Percentiles rank a stretch among this genome's conserved stretches.
Conservation (phyloP, 805 yeast species). For the Wilhelminamyces savonicus region DNA sequence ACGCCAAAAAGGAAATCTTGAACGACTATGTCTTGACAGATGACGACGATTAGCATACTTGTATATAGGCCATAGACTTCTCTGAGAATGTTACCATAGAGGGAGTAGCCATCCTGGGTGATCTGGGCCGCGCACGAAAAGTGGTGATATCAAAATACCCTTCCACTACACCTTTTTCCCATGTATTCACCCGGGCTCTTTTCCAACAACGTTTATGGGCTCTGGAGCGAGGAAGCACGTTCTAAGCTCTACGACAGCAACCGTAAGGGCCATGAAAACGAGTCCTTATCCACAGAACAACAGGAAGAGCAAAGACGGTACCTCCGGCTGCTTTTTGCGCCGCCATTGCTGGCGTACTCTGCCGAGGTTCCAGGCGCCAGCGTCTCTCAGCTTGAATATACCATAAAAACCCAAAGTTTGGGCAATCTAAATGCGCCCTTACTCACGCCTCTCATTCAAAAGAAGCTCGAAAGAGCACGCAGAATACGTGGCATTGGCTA, state of each 20-base stretch:
- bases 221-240: conserved; percentile 27
- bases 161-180: no score
- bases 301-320: conserved; percentile 13
- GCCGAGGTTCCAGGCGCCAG: conserved; percentile 31
- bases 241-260: conserved; percentile 1
- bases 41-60: conserved; percentile 20
- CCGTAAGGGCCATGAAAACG: conserved; percentile 1
- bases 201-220: conserved; percentile 38
- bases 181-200: conserved; percentile 47
- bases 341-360: conserved; percentile 51
- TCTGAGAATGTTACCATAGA: no score
- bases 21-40: conserved; percentile 45
- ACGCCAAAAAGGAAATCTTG: conserved; percentile 30
- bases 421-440: conserved; percentile 7
- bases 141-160: no score
- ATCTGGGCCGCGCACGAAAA: no score
- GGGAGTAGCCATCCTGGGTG: no score
- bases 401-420: conserved; percentile 11
- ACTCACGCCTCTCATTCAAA: conserved; percentile 13
- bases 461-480: conserved; percentile 16
- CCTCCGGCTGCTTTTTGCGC: conserved; percentile 31
- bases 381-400: conserved; percentile 13
- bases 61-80: no score
- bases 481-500: conserved; percentile 30
- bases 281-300: conserved; percentile 1